A percentile compares a stretch with the other conserved stretches of the same genome.
Evolutionary conservation across 2,329 filamentous ascomycete genomes (phyloP).

Genomic region (Calonectria crousiana): DNA sequence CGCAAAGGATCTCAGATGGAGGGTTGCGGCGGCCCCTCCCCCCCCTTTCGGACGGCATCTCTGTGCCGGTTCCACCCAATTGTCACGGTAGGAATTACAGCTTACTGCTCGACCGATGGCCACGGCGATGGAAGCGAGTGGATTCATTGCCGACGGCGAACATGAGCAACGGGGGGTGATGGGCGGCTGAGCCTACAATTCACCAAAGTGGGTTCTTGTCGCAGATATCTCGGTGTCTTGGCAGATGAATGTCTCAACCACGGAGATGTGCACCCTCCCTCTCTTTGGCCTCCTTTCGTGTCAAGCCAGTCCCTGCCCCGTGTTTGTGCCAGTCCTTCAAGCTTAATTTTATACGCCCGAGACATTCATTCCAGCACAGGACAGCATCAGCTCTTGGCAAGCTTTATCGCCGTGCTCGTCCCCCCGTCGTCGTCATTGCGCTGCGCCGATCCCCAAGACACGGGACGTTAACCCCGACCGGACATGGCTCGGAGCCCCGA

Average conservation of each 20-base stretch:
- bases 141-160: background rate
- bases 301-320: background rate
- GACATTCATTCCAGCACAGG: constrained; percentile 2
- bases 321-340: background rate
- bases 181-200: background rate
- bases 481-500: constrained; percentile 21
- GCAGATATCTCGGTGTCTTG: constrained; percentile 24
- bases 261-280: background rate
- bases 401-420: background rate
- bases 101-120: background rate
- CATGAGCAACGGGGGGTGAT: background rate
- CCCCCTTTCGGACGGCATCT: constrained; percentile 10
- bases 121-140: background rate
- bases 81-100: background rate
- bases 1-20: background rate
- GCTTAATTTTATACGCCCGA: constrained; percentile 26
- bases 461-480: constrained; percentile 19
- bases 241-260: background rate
- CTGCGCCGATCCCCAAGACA: background rate
- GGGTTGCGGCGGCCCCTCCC: background rate
- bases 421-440: background rate
- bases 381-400: background rate
- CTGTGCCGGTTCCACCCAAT: background rate
- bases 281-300: background rate
- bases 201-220: background rate